Evolutionary conservation across 495 filamentous ascomycete species (phyloP), one percentile per base, ranked within the genome.

Genomic region (Cenococcum geophilum): DNA sequence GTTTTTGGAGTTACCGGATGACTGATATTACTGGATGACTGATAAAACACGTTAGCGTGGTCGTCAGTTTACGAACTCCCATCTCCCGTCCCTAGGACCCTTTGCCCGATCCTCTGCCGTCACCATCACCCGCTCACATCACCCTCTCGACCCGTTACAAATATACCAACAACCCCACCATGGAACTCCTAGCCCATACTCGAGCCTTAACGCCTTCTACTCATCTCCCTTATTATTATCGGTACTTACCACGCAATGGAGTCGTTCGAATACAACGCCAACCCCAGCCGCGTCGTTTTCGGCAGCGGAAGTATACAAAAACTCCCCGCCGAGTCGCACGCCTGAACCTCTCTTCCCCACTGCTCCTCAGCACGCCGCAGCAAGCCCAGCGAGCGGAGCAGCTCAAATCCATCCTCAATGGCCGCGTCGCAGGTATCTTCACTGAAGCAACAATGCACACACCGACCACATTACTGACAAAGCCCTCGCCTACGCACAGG

Each of bases 391-490:
- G 83, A 48, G 80, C 80, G n/a, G 71, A 79, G 51, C 68, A 61
- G 4, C 74, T 84, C 22, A 76, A 80, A 58, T 55, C 63, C 18
- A 74, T 84, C 0, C 76, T 85, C 12, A 69, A 77, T 43, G 76
- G 76, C 65, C 75, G 75, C 48, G 71, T 82, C 6, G 80, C 79
- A 1, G 83, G 84, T 1, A 76, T 82, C 51, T 88, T 86, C 71
- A 75, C 73, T 9, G 78, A 85, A 58, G 85, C 83, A 0, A 83
- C 83, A 8, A 88, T 87, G 84, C 83, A 88, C 70, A 88, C 85
- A 1, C 85, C 84, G 0, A 79, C 80, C 71, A 84, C 61, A 73
- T 87, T 62, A 88, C 85, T 11, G 78, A 83, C 20, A 80, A 79
- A 62, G 84, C 85, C 0, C 70, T 86, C 5, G 73, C 76, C 36